These are phyloP conservation scores for Scenedesmus sp. DNA, from an alignment of 163 green algal genomes.

Conservation along the genomic window DNA sequence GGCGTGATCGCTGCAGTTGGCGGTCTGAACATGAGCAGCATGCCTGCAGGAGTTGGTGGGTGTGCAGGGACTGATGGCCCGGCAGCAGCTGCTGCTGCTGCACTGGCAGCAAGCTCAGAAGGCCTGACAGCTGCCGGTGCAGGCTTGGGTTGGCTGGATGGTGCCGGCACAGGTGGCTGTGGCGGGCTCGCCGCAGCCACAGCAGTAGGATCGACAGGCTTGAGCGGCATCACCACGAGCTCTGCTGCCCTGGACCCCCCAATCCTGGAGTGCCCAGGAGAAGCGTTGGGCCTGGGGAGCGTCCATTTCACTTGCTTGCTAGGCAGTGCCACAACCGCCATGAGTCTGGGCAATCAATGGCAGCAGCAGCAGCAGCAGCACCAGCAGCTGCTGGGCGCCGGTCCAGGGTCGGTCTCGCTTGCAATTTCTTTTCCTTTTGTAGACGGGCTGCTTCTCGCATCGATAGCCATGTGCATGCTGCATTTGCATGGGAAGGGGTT, in stretches of 20 bases:
- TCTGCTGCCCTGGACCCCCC: conserved; percentile 36
- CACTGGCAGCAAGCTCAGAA: neutral
- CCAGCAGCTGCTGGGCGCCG: neutral
- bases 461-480: neutral
- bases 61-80: neutral
- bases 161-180: neutral
- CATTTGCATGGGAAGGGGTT: too few relatives aligned
- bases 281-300: neutral
- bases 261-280: conserved; percentile 1
- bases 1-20: neutral
- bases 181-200: neutral
- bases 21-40: neutral
- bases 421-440: too few relatives aligned
- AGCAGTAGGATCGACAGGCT: neutral
- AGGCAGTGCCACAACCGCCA: neutral
- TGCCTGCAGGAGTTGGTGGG: neutral
- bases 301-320: neutral
- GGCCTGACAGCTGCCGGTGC: neutral
- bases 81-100: conserved; percentile 9
- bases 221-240: neutral
- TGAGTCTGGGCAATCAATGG: neutral
- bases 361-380: neutral
- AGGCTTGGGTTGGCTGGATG: neutral
- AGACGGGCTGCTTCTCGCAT: too few relatives aligned
- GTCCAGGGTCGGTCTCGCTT: neutral